Base-by-base conservation (phyloP, 805 yeast species). In the Wickerhamiella slavikovae region DNA sequence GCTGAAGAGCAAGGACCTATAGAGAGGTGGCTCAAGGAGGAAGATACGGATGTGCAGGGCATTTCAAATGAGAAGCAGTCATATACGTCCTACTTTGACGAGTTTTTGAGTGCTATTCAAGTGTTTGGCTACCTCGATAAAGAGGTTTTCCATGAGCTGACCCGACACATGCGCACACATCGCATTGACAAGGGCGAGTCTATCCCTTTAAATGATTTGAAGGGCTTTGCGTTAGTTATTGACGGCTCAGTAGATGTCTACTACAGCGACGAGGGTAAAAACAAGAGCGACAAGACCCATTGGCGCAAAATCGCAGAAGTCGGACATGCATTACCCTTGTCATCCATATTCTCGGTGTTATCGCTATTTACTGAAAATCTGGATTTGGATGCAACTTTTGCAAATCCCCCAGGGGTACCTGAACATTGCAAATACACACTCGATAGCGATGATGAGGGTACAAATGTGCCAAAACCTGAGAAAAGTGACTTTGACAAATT, bases 111-210 rank as follows among this genome's bases (percentile, higher is more conserved):
- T 29, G 96, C 94, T 3, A 78, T 89, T 38, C 82, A 80, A 51
- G 75, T 89, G 5, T 89, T 85, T 55, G 96, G 96, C 2, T 85
- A 85, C 49, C 58, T 85, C 28, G 96, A 85, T 39, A 64, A 73
- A 36, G 75, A 78, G 2, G 94, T 85, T 1, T 83, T 85, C 49
- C 91, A 83, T 45, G 96, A 83, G 43, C 62, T 85, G 41, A 83
- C 96, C 3, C 73, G 77, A 45, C 75, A 75, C 36, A 80, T 85
- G 79, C 78, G 78, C 31, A 85, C 96, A 1, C 80, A 79, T 45
- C 74, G 77, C 35, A 48, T 85, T 22, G 71, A 71, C 17, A 63
- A 66, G 4, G 85, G 79, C 22, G 96, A 85, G 46, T 62, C 75
- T 7, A 53, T 89, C 20, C 61, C 69, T 28, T 51, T 85, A 23